Base-by-base conservation (phyloP, 768 basidiomycete species). In the Rhizopogon vulgaris region DNA sequence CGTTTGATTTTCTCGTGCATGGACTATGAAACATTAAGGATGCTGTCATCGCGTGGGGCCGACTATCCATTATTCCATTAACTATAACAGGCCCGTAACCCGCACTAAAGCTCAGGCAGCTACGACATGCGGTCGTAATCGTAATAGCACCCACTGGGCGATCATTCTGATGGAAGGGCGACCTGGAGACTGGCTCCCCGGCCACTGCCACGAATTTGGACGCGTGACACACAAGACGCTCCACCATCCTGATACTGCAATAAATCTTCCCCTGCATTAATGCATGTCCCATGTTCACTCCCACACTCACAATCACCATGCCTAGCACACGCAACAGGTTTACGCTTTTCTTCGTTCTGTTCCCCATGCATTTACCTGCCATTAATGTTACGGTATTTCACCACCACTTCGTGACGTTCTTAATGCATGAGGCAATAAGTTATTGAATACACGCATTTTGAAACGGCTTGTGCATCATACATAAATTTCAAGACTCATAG, bases 51-150 rank as follows among this genome's bases (percentile, higher is more conserved):
- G 10, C 32, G 32, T 34, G 28, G 28, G 8, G 7, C 22, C 45
- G 18, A 34, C 28, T 46, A 46, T 46, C 45, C 45, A 34, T 46
- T 46, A 46, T 46, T 46, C 8, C 45, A 46, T 34, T 46, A 46
- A 34, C 30, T 46, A 46, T 46, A 46, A 34, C 43, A 45, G 43
- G n/a, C n/a, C n/a, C n/a, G n/a, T 17, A 28, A 12, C 30, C 15
- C 17, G 11, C 43, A 45, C 28, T 46, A 34, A 8, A 22, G 18
- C 32, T 7, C 45, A 34, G 32, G 32, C 32, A 22, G 28, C 28
- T 45, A 30, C 28, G 17, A 17, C 30, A 34, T 34, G 18, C 45
- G 30, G 45, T 34, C 22, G 45, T 46, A 46, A 46, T 46, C 45
- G 45, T n/a, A 38, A n/a, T n/a, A 15, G 8, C 45, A 34, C 8